Percentiles rank a stretch among this genome's conserved stretches.
These are phyloP conservation scores for Wallacemonas sp. DNA, from an alignment of 208 protist genomes.

Conservation along the genomic window DNA sequence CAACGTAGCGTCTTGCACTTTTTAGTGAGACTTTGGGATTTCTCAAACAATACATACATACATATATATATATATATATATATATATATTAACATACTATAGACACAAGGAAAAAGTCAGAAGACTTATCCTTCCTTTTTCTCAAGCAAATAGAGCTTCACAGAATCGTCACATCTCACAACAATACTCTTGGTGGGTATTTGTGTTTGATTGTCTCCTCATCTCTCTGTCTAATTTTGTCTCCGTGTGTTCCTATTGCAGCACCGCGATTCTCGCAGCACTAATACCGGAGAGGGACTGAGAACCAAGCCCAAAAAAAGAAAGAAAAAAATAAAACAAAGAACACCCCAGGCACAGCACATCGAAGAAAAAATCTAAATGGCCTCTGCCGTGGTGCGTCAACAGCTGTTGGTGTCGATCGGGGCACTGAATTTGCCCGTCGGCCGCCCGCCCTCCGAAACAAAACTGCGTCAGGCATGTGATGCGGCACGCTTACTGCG, in stretches of 20 bases:
- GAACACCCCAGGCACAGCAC: no score
- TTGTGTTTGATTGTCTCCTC: background rate
- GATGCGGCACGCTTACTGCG: conserved; percentile 72
- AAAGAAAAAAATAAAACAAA: no score
- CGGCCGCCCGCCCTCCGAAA: conserved; percentile 28
- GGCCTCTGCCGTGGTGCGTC: conserved; percentile 66
- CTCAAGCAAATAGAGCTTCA: conserved; percentile 10
- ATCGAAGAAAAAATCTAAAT: conserved; percentile 35
- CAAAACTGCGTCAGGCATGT: conserved; percentile 53
- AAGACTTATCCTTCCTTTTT: no score
- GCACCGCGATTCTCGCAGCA: no score
- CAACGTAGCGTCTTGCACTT: background rate
- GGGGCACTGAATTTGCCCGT: conserved; percentile 61
- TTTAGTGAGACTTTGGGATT: no score
- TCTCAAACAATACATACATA: no score
- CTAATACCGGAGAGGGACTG: no score
- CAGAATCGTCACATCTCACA: background rate
- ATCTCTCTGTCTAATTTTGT: no score
- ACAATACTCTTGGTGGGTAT: background rate
- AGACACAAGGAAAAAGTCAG: no score
- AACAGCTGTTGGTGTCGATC: conserved; percentile 65
- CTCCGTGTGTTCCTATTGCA: conserved; percentile 24
- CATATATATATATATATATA: no score
- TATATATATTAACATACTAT: no score
- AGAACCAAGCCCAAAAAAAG: no score